These are phyloP conservation scores for Acanthochlamys bracteata DNA, from an alignment of 106 monocot genomes.

Conservation along the genomic window DNA sequence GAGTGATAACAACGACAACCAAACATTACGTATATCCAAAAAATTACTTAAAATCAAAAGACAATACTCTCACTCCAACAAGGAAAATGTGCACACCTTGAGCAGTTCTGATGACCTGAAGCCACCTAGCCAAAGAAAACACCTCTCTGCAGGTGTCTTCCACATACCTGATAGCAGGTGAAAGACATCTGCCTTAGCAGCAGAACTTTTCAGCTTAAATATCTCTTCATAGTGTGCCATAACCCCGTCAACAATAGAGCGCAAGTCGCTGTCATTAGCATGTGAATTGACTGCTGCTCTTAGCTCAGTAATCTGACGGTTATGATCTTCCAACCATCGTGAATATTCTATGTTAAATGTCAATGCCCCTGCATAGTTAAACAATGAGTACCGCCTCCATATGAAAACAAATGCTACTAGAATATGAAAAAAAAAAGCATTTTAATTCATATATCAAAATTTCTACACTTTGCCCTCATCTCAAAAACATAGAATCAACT, in stretches of 20 bases:
- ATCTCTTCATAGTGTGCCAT: slow-evolving; percentile 45
- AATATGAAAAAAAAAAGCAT: too few relatives aligned
- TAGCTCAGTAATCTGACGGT: slow-evolving; percentile 45
- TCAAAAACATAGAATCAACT: too few relatives aligned
- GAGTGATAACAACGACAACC: too few relatives aligned
- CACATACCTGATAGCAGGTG: slow-evolving; percentile 53
- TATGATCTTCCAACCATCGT: slow-evolving; percentile 51
- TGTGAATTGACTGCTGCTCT: slow-evolving; percentile 44
- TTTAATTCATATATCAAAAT: too few relatives aligned
- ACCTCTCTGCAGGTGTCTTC: slow-evolving; percentile 56
- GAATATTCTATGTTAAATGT: slow-evolving; percentile 50
- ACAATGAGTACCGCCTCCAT: neutral
- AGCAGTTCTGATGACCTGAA: slow-evolving; percentile 45
- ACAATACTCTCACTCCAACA: too few relatives aligned
- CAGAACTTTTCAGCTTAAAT: slow-evolving; percentile 33
- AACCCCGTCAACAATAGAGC: slow-evolving; percentile 35
- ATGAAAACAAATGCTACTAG: neutral
- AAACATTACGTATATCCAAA: too few relatives aligned
- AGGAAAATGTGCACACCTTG: slow-evolving; percentile 19
- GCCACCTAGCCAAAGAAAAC: slow-evolving; percentile 48
- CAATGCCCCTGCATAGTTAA: slow-evolving; percentile 28
- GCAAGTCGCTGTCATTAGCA: slow-evolving; percentile 44
- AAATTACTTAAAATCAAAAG: too few relatives aligned
- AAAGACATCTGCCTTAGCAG: slow-evolving; percentile 47
- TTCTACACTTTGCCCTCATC: too few relatives aligned